These are phyloP conservation scores for Juglanconis sp. DNA, from an alignment of 2,329 filamentous ascomycete species.

Conservation along the genomic window DNA sequence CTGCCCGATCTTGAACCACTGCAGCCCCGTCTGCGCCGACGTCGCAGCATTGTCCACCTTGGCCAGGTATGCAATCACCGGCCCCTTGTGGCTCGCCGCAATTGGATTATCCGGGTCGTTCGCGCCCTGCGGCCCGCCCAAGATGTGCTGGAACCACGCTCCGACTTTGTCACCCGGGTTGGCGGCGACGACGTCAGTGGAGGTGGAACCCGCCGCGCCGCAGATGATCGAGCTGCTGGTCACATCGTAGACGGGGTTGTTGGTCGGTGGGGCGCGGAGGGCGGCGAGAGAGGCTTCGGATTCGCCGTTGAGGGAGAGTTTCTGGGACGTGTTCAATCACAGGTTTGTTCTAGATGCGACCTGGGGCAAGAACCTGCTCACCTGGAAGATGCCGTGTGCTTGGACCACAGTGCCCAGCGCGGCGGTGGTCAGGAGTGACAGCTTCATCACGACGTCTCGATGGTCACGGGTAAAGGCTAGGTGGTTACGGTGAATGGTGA, in stretches of 20 bases:
- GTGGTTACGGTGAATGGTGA: too few species aligned
- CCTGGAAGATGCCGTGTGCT: conserved; percentile 42
- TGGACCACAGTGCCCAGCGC: conserved; percentile 34
- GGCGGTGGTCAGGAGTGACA: conserved; percentile 31
- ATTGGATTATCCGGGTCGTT: conserved; percentile 52
- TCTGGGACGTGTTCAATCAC: conserved; percentile 23
- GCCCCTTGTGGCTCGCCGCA: conserved; percentile 52
- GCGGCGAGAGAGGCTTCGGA: conserved; percentile 41
- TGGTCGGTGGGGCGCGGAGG: conserved; percentile 47
- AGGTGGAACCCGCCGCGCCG: conserved; percentile 41
- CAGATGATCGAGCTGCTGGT: conserved; percentile 47
- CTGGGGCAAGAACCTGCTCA: conserved; percentile 18
- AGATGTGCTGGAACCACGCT: conserved; percentile 50
- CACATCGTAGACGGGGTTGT: conserved; percentile 51
- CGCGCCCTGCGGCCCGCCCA: conserved; percentile 49
- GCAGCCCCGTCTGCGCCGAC: conserved; percentile 36
- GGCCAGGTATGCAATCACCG: conserved; percentile 50
- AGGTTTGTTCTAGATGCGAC: not conserved
- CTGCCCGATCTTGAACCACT: conserved; percentile 56
- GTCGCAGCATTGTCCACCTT: conserved; percentile 50
- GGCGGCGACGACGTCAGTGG: conserved; percentile 43
- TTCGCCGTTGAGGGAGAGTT: conserved; percentile 45
- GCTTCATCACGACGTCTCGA: conserved; percentile 30
- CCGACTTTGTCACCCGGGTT: conserved; percentile 50
- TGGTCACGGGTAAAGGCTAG: not conserved